Conservation (phyloP, 2,329 filamentous ascomycete genomes). For the Malbranchea cinnamomea region DNA sequence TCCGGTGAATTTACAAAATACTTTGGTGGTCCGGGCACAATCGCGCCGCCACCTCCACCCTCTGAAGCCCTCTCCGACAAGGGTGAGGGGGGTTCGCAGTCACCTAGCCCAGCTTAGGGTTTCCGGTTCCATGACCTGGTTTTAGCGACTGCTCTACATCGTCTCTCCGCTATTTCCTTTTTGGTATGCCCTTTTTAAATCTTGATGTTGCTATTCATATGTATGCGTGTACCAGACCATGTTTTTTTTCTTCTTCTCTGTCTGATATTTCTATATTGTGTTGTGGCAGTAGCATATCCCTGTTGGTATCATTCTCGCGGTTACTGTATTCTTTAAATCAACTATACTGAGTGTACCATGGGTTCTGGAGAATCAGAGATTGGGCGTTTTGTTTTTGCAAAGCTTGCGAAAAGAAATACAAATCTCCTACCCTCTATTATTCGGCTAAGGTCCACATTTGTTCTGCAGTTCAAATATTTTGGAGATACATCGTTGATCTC, state of each 20-base stretch:
- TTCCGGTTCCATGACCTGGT: constrained; percentile 1
- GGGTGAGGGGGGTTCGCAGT: background rate
- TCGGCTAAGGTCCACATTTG: too few relatives aligned
- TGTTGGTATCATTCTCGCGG: too few relatives aligned
- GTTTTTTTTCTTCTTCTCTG: constrained; percentile 4
- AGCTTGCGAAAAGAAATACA: too few relatives aligned
- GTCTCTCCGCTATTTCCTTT: constrained; percentile 5
- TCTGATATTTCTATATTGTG: constrained; percentile 1
- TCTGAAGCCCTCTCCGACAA: constrained; percentile 5
- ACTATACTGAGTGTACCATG: too few relatives aligned
- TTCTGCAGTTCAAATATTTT: too few relatives aligned
- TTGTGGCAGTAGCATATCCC: background rate
- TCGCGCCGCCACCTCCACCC: constrained; percentile 10
- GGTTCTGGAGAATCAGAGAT: too few relatives aligned
- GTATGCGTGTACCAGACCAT: background rate
- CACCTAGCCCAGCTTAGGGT: constrained; percentile 2
- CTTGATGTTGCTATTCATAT: constrained; percentile 1
- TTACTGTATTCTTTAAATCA: too few relatives aligned
- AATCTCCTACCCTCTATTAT: too few relatives aligned
- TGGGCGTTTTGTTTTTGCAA: too few relatives aligned
- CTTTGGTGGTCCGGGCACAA: constrained; percentile 46
- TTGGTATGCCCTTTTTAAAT: constrained; percentile 3
- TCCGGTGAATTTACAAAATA: constrained; percentile 86
- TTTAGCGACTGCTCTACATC: background rate
- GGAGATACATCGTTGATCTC: too few relatives aligned